Evolutionary conservation across 1,139 yeast species (phyloP), one percentile per base, ranked within the genome.

Genomic region (Wickerhamomyces sp.): DNA sequence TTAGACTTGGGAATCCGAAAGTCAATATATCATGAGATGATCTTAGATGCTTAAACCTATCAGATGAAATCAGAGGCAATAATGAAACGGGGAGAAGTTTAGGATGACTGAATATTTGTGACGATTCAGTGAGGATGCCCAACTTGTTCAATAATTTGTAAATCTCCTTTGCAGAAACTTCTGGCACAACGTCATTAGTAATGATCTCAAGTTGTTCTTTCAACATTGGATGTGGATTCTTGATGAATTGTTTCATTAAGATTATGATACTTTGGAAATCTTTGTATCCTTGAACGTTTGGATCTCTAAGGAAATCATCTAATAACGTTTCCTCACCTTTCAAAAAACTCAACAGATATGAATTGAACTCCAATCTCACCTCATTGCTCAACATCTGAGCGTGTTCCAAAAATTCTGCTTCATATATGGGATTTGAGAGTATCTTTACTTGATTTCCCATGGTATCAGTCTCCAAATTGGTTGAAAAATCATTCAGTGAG

Each of bases 21-120:
- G 49, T 52, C 13, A 43, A 36, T 1, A 34, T 8, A 3, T 44
- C 18, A 40, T 49, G 45, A 4, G 50, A 41, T 41, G 37, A 30
- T 36, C 57, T 44, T 23, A 55, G 36, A 34, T 55, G 57, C 4
- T 41, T 44, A 44, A 52, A 52, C 18, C 46, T 42, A 31, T 51
- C 56, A 29, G 26, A 31, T n/a, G 37, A 34, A 11, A 13, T 31
- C n/a, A 23, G 10, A 3, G 11, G 34, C 38, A 8, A 30, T 34
- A 33, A 18, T 10, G 41, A 37, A 4, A 37, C 27, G 2, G 40
- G 40, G 8, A 15, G 8, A 7, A 14, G 34, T 15, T 10, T 11
- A 3, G 9, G 27, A 30, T 30, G 15, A 14, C 29, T 18, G 27
- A 35, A 26, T 9, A 45, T 13, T 15, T 34, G 39, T 13, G 32